A percentile compares a stretch with the other conserved stretches of the same genome.
Conservation (phyloP, 1,139 yeast species). For the Taphrina betulina region DNA sequence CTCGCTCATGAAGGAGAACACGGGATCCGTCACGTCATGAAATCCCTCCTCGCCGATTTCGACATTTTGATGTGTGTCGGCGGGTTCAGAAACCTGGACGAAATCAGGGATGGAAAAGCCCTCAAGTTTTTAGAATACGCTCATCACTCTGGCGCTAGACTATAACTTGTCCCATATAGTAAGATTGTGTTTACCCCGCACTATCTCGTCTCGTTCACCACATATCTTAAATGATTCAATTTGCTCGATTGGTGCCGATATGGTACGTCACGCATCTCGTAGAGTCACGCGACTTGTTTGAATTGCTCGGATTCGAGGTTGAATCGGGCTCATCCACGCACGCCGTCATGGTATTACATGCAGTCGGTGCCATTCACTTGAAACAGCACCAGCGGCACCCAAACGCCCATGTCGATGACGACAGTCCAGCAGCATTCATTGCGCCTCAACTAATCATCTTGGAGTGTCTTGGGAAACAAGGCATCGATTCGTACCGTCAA, state of each 20-base stretch:
- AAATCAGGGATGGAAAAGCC: conserved; percentile 1
- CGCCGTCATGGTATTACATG: not conserved
- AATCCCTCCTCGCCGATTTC: conserved; percentile 35
- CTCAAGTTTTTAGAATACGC: not conserved
- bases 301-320: conserved; percentile 11
- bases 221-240: not conserved
- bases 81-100: conserved; percentile 17
- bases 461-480: not conserved
- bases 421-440: not conserved
- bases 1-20: conserved; percentile 72
- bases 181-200: no score
- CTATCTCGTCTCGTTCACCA: no score
- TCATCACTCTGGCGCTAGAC: not conserved
- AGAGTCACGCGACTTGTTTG: not conserved
- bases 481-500: not conserved
- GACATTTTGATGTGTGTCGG: conserved; percentile 36
- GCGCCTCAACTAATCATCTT: not conserved
- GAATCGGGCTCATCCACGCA: conserved; percentile 5
- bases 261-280: not conserved
- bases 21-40: conserved; percentile 55
- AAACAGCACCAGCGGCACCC: no score
- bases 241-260: not conserved
- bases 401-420: no score
- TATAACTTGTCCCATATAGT: no score
- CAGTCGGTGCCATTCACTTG: not conserved